Base-by-base conservation (phyloP, 2,329 filamentous ascomycete genomes). In the Xylariales sp. region DNA sequence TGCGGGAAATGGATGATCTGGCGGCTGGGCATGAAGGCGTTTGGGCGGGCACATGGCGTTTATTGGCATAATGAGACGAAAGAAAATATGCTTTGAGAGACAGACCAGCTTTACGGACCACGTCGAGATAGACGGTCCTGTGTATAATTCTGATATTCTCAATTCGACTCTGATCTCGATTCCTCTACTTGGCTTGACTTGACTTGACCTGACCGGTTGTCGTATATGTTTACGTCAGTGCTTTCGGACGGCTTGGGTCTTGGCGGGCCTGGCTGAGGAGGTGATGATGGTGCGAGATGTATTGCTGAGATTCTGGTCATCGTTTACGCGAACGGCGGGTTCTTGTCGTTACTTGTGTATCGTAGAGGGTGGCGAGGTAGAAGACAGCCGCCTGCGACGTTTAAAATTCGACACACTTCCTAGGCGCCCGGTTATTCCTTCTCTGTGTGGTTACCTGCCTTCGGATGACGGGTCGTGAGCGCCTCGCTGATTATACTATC, bases 1-100 rank as follows among this genome's bases (percentile, higher is more conserved):
- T n/a, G 18, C 10, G 53, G 62, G 23, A 32, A 30, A 18, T 34
- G 41, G 34, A n/a, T 53, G 16, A 30, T 32, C 41, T 49, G 60
- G 39, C 18, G 48, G 57, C 41, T 3, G n/a, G 56, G 34, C 28
- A 56, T 52, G 59, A 34, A 58, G 65, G 66, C 66, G 57, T 68
- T 54, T 64, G 5, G 7, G 16, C 14, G 61, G 61, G 56, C n/a
- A 58, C 18, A 54, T 9, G 59, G 64, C 55, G 62, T 65, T 62
- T 23, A 34, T 18, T 50, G 32, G 16, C 7, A 32, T 32, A 23
- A 14, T 3, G 36, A 34, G 36, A 61, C 23, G 23, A 43, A 34
- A 43, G 34, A 18, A 43, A 39, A 36, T 54, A 49, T 32, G 23
- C 46, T 23, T 36, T 23, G 14, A 39, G 23, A 39, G 16, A 43